Conservation (phyloP, 2,329 filamentous ascomycete species). For the Fusarium abutilonis region DNA sequence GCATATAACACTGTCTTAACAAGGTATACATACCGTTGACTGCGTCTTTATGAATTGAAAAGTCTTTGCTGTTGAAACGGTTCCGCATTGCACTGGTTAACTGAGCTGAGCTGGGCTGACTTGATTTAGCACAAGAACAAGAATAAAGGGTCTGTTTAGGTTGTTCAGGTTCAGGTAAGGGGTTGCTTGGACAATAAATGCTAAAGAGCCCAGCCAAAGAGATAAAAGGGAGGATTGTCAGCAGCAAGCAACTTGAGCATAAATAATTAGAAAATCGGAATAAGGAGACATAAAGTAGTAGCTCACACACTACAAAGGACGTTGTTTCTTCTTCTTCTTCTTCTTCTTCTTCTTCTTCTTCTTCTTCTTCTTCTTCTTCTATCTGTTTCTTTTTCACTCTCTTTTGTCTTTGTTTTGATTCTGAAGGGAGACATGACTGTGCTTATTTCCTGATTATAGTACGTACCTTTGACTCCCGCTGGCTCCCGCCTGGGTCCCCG, state of each 20-base stretch:
- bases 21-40: conserved; percentile 37
- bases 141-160: neutral
- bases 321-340: neutral
- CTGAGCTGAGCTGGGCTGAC: neutral
- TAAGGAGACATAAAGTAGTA: conserved; percentile 16
- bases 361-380: neutral
- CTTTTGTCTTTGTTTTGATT: conserved; percentile 17
- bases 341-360: neutral
- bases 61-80: conserved; percentile 49
- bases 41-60: conserved; percentile 50
- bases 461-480: conserved; percentile 26
- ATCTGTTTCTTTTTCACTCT: neutral
- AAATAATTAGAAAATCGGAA: conserved; percentile 8
- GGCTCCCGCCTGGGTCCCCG: conserved; percentile 25
- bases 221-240: conserved; percentile 6
- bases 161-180: neutral
- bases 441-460: conserved; percentile 1
- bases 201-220: neutral
- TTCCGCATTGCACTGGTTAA: conserved; percentile 46
- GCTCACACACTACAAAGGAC: conserved; percentile 5
- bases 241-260: conserved; percentile 4
- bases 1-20: conserved; percentile 8
- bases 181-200: conserved; percentile 26
- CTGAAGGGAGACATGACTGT: conserved; percentile 19
- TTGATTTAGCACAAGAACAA: neutral